Base-by-base conservation (phyloP, 768 basidiomycete genomes). In the Neoboletus subvelutipes region DNA sequence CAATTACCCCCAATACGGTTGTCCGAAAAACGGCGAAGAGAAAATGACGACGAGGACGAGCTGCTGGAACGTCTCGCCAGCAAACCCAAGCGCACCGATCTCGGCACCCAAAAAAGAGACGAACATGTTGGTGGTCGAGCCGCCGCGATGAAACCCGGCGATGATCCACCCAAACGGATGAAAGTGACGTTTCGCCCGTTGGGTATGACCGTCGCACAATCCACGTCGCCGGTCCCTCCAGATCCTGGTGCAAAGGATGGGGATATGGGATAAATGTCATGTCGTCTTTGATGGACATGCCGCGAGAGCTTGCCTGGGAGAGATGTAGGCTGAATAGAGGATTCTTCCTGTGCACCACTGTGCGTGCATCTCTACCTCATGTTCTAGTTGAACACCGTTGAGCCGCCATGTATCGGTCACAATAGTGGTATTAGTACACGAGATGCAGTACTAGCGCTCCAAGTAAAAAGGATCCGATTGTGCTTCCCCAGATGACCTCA, bases 31-130 rank as follows among this genome's bases (percentile, higher is more conserved):
- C 80, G 90, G 57, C 78, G 85, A 66, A 75, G 90, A 65, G 82
- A 80, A 34, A 85, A 84, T 5, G 90, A 89, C 18, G 88, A 90
- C 42, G 86, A 85, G 54, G 81, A 90, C 55, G 84, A 84, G 65
- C 69, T 81, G 63, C 71, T 91, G 47, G 84, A 81, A 52, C 81
- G 83, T 48, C 76, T 92, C 47, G 79, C 78, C 8, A 75, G 60
- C 54, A 90, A 85, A 67, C 65, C 78, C 26, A 86, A 84, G 73
- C 83, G 80, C 58, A 71, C 74, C 4, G 82, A 83, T 57, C 68
- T 82, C 17, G 80, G 80, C 50, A 60, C 67, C 45, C 76, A 78
- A 64, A 84, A 81, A 65, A 77, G 73, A 39, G 71, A 68, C 7
- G 65, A 60, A 53, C 52, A 51, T 56, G 58, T 48, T 18, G 54